Percentiles rank a stretch among this genome's conserved stretches.
phyloP scores from a whole-genome alignment of 2,329 filamentous ascomycete genomes.

The Blastomyces parvus region DNA sequence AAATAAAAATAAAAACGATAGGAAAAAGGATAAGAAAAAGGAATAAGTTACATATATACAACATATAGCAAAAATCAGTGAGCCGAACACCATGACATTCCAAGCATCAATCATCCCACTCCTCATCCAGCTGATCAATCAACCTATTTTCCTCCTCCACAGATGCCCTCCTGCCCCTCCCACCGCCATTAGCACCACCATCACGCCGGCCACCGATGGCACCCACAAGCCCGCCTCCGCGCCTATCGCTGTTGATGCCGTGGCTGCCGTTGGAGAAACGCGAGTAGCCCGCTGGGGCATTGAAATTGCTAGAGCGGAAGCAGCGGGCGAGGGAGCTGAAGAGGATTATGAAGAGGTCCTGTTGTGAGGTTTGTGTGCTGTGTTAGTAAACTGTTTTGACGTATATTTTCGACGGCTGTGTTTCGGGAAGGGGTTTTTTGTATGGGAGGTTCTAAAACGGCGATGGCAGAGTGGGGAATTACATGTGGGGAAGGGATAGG shows the following conservation, averaged over 20 bases:
- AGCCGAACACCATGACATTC: background rate
- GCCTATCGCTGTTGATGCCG: conserved; percentile 17
- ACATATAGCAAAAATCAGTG: background rate
- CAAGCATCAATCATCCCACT: conserved; percentile 66
- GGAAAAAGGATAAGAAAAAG: too few relatives aligned
- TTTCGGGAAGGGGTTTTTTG: conserved; percentile 5
- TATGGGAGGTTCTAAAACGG: background rate
- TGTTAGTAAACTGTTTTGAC: background rate
- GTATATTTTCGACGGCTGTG: conserved; percentile 4
- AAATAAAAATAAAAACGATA: too few relatives aligned
- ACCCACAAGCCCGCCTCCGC: conserved; percentile 26
- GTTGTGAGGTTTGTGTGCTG: background rate
- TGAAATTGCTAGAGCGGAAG: conserved; percentile 22
- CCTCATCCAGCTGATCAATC: conserved; percentile 93
- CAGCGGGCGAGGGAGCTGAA: conserved; percentile 37
- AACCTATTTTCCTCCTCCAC: conserved; percentile 82
- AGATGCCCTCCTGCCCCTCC: conserved; percentile 28
- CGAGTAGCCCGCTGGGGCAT: conserved; percentile 26
- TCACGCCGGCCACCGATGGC: conserved; percentile 25
- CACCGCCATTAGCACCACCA: conserved; percentile 20
- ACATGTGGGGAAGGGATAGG: background rate
- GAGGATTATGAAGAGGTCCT: conserved; percentile 42
- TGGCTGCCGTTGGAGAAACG: conserved; percentile 22
- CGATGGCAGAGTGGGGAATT: background rate
- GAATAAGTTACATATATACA: background rate